Percentiles rank a stretch among this genome's conserved stretches.
phyloP scores from a whole-genome alignment of 192 early-diverging fungal genomes.

The Coemansia sp. region DNA sequence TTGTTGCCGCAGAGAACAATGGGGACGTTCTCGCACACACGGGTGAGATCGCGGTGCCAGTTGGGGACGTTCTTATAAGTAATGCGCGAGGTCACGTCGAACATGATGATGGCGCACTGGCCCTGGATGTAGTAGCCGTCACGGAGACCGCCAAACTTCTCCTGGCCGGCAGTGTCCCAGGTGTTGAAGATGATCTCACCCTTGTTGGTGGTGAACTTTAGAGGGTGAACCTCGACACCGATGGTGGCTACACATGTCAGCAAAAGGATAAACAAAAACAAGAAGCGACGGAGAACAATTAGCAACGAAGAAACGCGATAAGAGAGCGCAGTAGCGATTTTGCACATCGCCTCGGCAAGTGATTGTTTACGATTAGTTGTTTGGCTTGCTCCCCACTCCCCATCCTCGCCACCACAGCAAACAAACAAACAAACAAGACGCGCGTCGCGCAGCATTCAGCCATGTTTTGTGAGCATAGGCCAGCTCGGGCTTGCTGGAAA shows the following conservation, averaged over 20 bases:
- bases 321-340: constrained; percentile 7
- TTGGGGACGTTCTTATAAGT: constrained; percentile 99
- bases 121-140: constrained; percentile 99
- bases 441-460: background rate
- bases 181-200: constrained; percentile 98
- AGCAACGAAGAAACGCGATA: constrained; percentile 8
- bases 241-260: constrained; percentile 76
- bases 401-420: background rate
- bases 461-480: background rate
- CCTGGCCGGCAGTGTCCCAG: constrained; percentile 99
- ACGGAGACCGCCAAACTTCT: constrained; percentile 99
- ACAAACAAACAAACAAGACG: constrained; percentile 8
- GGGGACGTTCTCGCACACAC: constrained; percentile 99
- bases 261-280: constrained; percentile 30
- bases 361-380: constrained; percentile 4
- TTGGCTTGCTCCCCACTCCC: background rate
- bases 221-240: constrained; percentile 99
- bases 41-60: constrained; percentile 99
- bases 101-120: constrained; percentile 99
- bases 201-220: constrained; percentile 98
- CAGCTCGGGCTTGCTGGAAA: background rate
- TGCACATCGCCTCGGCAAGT: constrained; percentile 5
- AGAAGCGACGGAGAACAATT: background rate
- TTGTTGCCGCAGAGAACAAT: constrained; percentile 99
- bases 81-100: constrained; percentile 99